Evolutionary conservation across 257 asterid species (phyloP).

Genomic region (Anisodus acutangulus): DNA sequence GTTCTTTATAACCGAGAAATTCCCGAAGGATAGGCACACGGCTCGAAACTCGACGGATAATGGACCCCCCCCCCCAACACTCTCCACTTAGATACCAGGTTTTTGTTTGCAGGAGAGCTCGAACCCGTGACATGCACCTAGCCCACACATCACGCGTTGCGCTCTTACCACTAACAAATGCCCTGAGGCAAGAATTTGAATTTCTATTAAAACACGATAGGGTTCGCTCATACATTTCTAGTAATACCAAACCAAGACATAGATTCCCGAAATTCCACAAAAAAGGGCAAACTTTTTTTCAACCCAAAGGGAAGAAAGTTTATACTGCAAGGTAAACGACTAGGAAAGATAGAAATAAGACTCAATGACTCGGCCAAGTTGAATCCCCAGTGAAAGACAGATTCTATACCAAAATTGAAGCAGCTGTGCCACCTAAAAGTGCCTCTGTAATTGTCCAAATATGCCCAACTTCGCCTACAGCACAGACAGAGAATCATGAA

Average conservation of each 20-base stretch:
- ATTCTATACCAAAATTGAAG: slow-evolving; percentile 87
- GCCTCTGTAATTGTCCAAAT: slow-evolving; percentile 82
- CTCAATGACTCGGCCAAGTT: not conserved
- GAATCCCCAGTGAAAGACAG: slow-evolving; percentile 31
- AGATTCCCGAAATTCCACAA: slow-evolving; percentile 11
- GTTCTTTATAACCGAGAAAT: not conserved
- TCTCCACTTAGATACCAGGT: not conserved
- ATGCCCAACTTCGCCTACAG: slow-evolving; percentile 68
- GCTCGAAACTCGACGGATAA: not conserved
- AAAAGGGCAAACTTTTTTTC: not conserved
- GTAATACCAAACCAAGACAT: not conserved
- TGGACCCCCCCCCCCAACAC: not conserved
- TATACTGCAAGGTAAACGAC: slow-evolving; percentile 7
- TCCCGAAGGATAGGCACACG: not conserved
- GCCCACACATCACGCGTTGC: not conserved
- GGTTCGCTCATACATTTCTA: not conserved
- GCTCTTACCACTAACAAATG: not conserved
- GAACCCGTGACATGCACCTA: not conserved
- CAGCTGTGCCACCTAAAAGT: slow-evolving; percentile 98
- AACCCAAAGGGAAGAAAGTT: not conserved
- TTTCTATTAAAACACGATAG: not conserved
- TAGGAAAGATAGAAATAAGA: not conserved
- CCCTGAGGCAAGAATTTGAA: not conserved
- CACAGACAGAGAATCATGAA: slow-evolving; percentile 37
- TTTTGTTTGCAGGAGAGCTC: not conserved